phyloP scores from a whole-genome alignment of 768 basidiomycete species.

The Leccinum broughii region DNA sequence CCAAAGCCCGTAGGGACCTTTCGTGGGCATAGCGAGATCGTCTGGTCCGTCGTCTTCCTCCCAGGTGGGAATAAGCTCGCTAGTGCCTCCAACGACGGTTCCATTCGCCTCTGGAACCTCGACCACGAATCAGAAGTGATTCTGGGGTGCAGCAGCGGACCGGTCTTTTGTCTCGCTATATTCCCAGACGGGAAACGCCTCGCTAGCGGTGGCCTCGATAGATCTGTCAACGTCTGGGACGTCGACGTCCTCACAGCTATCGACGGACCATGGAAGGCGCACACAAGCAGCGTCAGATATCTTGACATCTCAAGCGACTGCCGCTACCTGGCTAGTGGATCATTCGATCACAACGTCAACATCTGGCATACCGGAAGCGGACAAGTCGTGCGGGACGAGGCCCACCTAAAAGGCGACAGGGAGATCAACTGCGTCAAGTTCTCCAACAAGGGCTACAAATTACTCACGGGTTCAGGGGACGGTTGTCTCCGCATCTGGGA shows the following conservation, averaged over 20 bases:
- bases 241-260: constrained; percentile 20
- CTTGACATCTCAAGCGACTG: constrained; percentile 30
- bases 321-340: constrained; percentile 31
- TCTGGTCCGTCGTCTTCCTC: constrained; percentile 32
- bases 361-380: constrained; percentile 32
- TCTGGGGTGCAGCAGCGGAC: constrained; percentile 21
- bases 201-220: constrained; percentile 33
- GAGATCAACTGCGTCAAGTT: constrained; percentile 32
- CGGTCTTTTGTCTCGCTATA: constrained; percentile 28
- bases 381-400: constrained; percentile 24
- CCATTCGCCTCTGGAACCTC: constrained; percentile 32
- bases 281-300: constrained; percentile 30
- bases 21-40: constrained; percentile 29
- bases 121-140: constrained; percentile 26
- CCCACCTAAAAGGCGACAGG: constrained; percentile 23
- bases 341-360: constrained; percentile 34
- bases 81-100: constrained; percentile 33
- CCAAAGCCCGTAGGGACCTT: constrained; percentile 24
- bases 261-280: constrained; percentile 25
- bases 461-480: constrained; percentile 32
- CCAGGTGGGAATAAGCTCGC: constrained; percentile 25
- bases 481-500: constrained; percentile 33
- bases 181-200: constrained; percentile 29
- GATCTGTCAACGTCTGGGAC: constrained; percentile 34
- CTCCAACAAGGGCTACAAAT: constrained; percentile 22